These are phyloP conservation scores for Pythium rishiriense DNA, from an alignment of 352 stramenopile species.

Conservation along the genomic window DNA sequence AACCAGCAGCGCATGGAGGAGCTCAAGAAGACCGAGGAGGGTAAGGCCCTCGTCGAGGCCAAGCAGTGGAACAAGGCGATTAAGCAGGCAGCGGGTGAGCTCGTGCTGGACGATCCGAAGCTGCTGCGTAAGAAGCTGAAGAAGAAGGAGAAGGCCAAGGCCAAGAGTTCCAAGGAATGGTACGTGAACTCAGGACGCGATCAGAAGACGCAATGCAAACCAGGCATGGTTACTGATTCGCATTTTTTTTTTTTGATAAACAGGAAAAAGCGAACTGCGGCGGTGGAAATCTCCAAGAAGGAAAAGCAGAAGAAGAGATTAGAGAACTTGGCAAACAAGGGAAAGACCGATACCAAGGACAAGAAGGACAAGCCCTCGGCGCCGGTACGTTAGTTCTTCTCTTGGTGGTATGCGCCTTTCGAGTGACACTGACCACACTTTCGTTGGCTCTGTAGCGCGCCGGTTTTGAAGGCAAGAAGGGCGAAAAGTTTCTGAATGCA, in stretches of 20 bases:
- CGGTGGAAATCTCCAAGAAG: conserved; percentile 66
- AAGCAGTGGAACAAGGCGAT: conserved; percentile 78
- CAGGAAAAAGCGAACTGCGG: conserved; percentile 61
- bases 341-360: conserved; percentile 27
- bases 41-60: conserved; percentile 55
- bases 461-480: conserved; percentile 84
- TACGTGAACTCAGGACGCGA: conserved; percentile 4
- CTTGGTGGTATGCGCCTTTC: not conserved
- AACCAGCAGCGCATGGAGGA: conserved; percentile 77
- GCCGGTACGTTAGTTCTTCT: conserved; percentile 36
- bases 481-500: conserved; percentile 67
- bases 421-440: not conserved
- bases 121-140: conserved; percentile 79
- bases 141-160: conserved; percentile 82
- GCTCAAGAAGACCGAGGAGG: conserved; percentile 79
- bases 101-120: conserved; percentile 77
- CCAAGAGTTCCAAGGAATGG: conserved; percentile 81
- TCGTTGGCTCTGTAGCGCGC: conserved; percentile 38
- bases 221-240: not conserved
- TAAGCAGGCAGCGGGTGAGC: conserved; percentile 65
- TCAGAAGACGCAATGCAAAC: not conserved
- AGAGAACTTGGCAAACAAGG: conserved; percentile 32
- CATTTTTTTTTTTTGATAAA: not conserved
- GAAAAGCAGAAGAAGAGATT: conserved; percentile 64
- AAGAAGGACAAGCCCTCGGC: conserved; percentile 33